Evolutionary conservation across 176 grass and related monocot genomes (phyloP).

Genomic region (Rhynchospora breviuscula): DNA sequence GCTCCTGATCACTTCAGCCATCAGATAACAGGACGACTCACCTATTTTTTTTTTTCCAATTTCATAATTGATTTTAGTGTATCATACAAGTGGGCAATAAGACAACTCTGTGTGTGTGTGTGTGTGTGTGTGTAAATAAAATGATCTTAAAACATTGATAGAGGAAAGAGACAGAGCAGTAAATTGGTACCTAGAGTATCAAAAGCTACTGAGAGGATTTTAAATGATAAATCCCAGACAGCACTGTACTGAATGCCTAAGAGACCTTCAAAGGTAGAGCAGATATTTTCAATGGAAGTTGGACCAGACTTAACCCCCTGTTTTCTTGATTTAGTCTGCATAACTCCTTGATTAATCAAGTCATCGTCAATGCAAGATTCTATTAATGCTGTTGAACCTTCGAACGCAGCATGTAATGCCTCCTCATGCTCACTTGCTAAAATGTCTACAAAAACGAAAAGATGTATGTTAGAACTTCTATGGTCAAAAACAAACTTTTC

Average conservation of each 20-base stretch:
- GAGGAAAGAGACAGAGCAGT: not conserved
- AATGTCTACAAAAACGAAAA: conserved; percentile 48
- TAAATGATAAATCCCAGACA: conserved; percentile 89
- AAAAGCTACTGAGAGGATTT: conserved; percentile 62
- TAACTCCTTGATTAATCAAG: conserved; percentile 58
- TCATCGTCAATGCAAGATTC: conserved; percentile 60
- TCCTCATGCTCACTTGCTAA: conserved; percentile 87
- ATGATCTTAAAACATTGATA: not conserved
- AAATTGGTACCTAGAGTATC: conserved; percentile 56
- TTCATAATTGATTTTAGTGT: conserved; percentile 18
- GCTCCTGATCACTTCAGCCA: conserved; percentile 63
- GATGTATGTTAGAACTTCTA: not conserved
- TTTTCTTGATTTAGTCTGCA: conserved; percentile 64
- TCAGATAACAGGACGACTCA: conserved; percentile 57
- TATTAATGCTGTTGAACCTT: conserved; percentile 65
- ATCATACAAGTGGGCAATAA: not conserved
- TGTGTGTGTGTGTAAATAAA: too few species aligned
- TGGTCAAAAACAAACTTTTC: not conserved
- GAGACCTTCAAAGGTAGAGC: conserved; percentile 65
- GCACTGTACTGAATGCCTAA: conserved; percentile 59
- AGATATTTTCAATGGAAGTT: conserved; percentile 85
- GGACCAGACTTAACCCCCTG: conserved; percentile 46
- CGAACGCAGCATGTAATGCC: conserved; percentile 65
- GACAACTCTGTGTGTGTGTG: not conserved
- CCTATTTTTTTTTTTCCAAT: conserved; percentile 42